These are phyloP conservation scores for Salix koriyanagi DNA, from an alignment of 345 rosid genomes.

Conservation along the genomic window DNA sequence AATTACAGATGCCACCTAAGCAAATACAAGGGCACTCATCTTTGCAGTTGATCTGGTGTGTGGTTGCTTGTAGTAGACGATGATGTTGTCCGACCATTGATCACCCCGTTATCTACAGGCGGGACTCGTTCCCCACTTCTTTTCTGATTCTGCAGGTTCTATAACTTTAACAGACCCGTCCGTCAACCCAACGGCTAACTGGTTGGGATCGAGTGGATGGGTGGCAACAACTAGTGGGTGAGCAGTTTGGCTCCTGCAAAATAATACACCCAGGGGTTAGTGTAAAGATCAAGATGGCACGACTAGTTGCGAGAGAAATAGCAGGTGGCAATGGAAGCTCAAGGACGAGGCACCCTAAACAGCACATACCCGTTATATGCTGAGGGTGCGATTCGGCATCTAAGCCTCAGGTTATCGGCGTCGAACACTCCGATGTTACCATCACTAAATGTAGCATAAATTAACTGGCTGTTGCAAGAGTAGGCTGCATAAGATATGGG, in stretches of 20 bases:
- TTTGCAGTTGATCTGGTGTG: constrained; percentile 60
- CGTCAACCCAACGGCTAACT: constrained; percentile 63
- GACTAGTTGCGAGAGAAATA: background rate
- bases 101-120: constrained; percentile 56
- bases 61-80: constrained; percentile 79
- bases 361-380: constrained; percentile 57
- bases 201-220: constrained; percentile 70
- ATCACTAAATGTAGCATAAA: constrained; percentile 65
- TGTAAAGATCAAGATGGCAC: background rate
- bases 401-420: constrained; percentile 56
- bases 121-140: constrained; percentile 71
- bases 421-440: constrained; percentile 76
- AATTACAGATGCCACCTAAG: constrained; percentile 16
- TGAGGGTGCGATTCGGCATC: constrained; percentile 69
- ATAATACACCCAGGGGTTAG: background rate
- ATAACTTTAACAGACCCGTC: constrained; percentile 71
- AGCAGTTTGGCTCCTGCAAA: constrained; percentile 52
- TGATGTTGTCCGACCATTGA: constrained; percentile 58
- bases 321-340: background rate
- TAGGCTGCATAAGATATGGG: constrained; percentile 70
- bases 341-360: background rate
- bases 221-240: constrained; percentile 72
- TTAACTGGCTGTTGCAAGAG: constrained; percentile 75
- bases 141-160: constrained; percentile 65
- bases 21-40: constrained; percentile 35